Evolutionary conservation across 305 asterid species (phyloP).

Genomic region (Striga hermonthica): DNA sequence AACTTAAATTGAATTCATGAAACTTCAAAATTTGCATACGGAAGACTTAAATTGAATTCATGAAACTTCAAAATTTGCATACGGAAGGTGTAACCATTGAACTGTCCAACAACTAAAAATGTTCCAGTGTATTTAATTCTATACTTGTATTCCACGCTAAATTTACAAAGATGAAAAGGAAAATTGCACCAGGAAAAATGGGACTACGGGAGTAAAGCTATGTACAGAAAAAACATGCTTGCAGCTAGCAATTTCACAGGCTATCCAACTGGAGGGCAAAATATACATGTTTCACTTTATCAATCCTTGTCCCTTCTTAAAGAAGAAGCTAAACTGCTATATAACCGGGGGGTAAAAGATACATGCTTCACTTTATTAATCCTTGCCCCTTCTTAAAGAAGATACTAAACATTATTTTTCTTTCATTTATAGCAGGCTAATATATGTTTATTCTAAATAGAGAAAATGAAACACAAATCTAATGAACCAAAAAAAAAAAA

Average conservation of each 20-base stretch:
- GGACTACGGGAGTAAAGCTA: constrained; percentile 1
- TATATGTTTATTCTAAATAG: constrained; percentile 6
- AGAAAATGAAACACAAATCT: neutral
- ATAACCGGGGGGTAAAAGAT: neutral
- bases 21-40: constrained; percentile 1
- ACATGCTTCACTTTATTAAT: neutral
- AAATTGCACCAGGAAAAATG: constrained; percentile 8
- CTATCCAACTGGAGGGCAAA: constrained; percentile 4
- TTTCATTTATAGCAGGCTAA: neutral
- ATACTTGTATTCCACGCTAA: constrained; percentile 7
- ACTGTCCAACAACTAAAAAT: constrained; percentile 24
- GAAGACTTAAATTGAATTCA: constrained; percentile 4
- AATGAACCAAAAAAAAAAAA: constrained; percentile 1
- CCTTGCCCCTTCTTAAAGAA: neutral
- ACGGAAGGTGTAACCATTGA: constrained; percentile 19
- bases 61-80: neutral
- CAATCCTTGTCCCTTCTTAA: neutral
- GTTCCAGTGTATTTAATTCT: constrained; percentile 3
- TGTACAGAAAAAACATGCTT: neutral
- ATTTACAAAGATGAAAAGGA: constrained; percentile 6
- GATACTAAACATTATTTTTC: neutral
- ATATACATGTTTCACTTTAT: neutral
- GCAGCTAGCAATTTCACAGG: constrained; percentile 2
- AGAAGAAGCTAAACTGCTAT: neutral
- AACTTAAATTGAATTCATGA: constrained; percentile 5